Base-by-base conservation (phyloP, 257 asterid genomes). In the Gentiana dahurica region DNA sequence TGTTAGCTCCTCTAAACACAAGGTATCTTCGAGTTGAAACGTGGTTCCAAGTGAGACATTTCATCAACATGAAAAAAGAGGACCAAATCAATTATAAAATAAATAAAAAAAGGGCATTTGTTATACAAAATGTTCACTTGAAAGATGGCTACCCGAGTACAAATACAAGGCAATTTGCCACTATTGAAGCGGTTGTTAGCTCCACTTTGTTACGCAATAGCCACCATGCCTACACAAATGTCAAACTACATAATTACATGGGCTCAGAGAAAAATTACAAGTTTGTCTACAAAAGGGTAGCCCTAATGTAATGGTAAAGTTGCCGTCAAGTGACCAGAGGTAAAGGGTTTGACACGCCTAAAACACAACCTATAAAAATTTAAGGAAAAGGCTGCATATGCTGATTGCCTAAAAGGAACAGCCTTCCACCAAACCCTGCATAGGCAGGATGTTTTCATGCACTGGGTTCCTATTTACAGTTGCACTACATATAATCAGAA, bases 1-100 rank as follows among this genome's bases (percentile, higher is more conserved):
- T 88, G 76, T 92, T 92, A 60, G 99, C 85, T 73, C 99, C 99
- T 92, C 97, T 82, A 65, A 92, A 92, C 75, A 88, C 89, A 13
- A 59, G 60, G 70, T 92, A 92, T 70, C 97, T 92, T 76, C 70
- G 51, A 68, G 71, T 58, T 55, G 61, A 58, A 73, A 67, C 35
- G 74, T 10, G 55, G 62, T 36, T n/a, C 54, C 57, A 37, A 9
- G 62, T 68, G 24, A 24, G 24, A 24, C 24, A 24, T 24, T 24
- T 24, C 58, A 75, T 6, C 55, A 61, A 43, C 46, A 8, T 46
- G 41, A 10, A 55, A 46, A 43, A 60, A 63, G 24, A 51, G 43
- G 46, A 41, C 46, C 9, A 7, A 41, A 39, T 41, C 46, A 41
- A 41, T 10, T 58, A 41, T 45, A 6, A 70, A 51, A 39, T 1